phyloP scores from a whole-genome alignment of 176 grass and related monocot genomes.

The Hsuehochloa calcarea region DNA sequence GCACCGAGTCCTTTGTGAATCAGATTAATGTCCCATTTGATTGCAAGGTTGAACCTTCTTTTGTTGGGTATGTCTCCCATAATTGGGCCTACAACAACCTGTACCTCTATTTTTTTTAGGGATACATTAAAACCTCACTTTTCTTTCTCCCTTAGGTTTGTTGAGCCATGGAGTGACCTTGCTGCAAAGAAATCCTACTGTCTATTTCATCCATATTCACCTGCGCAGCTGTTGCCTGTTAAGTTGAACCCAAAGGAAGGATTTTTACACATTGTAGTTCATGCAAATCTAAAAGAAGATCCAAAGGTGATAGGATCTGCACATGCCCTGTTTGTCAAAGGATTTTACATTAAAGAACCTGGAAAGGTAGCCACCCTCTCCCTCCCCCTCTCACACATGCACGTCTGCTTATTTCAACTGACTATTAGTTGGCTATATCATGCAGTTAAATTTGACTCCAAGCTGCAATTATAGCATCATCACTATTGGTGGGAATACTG shows the following conservation, averaged over 20 bases:
- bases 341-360: constrained; percentile 58
- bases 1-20: constrained; percentile 34
- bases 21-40: constrained; percentile 57
- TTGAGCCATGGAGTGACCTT: constrained; percentile 68
- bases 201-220: constrained; percentile 74
- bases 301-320: constrained; percentile 66
- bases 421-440: constrained; percentile 24
- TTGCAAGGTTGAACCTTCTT: constrained; percentile 78
- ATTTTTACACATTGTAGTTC: constrained; percentile 55
- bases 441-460: constrained; percentile 74
- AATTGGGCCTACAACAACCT: background rate
- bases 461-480: constrained; percentile 57
- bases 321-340: constrained; percentile 62
- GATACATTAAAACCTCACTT: constrained; percentile 3
- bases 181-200: constrained; percentile 61
- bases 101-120: background rate
- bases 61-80: constrained; percentile 68
- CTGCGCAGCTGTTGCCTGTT: constrained; percentile 51
- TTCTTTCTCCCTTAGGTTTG: constrained; percentile 49
- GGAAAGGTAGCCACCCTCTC: constrained; percentile 42
- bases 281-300: constrained; percentile 63
- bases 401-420: constrained; percentile 3
- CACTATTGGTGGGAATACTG: constrained; percentile 67
- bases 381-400: background rate
- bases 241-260: constrained; percentile 50